phyloP scores from a whole-genome alignment of 176 grass and related monocot species.

The Microstegium vimineum region DNA sequence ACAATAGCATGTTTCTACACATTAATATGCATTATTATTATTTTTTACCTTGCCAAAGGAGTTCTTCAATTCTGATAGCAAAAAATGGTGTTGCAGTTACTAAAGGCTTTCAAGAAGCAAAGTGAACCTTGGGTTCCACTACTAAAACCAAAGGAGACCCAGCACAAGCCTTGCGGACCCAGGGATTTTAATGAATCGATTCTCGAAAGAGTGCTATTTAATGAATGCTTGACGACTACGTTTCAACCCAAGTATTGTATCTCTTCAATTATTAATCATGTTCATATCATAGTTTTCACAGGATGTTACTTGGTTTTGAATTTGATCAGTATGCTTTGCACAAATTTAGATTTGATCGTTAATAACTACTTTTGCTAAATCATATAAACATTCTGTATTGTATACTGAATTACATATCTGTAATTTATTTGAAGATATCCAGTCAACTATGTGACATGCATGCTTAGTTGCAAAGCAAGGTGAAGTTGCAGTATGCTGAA shows the following conservation, averaged over 20 bases:
- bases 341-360: not conserved
- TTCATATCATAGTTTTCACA: not conserved
- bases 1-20: not conserved
- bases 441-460: not conserved
- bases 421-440: not conserved
- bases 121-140: not conserved
- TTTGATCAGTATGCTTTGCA: not conserved
- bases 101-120: not conserved
- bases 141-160: not conserved
- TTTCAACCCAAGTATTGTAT: not conserved
- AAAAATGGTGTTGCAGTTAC: not conserved
- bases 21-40: not conserved
- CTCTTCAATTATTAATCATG: not conserved
- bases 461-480: not conserved
- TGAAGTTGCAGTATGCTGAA: not conserved
- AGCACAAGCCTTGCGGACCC: not conserved
- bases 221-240: not conserved
- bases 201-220: not conserved
- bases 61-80: not conserved
- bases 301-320: not conserved
- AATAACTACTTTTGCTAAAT: not conserved
- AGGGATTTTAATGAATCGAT: not conserved
- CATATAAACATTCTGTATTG: not conserved
- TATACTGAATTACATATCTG: not conserved
- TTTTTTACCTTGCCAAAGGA: not conserved